phyloP scores from a whole-genome alignment of 1,284 basidiomycete genomes.

The Laetiporus sulphureus region DNA sequence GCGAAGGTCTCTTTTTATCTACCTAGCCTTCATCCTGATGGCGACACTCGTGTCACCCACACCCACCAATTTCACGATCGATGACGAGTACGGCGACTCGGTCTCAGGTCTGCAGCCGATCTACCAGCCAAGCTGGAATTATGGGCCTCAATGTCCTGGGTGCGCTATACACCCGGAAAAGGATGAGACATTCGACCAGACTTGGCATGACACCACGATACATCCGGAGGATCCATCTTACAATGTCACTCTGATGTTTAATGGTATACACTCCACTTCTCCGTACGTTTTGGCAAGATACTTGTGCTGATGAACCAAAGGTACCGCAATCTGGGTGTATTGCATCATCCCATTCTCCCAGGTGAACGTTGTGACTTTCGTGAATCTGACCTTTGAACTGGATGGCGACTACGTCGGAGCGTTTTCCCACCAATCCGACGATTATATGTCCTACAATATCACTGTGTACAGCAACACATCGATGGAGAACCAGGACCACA shows the following conservation, averaged over 20 bases:
- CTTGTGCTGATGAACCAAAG: not conserved
- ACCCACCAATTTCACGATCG: slow-evolving; percentile 1
- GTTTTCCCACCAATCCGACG: too few relatives aligned
- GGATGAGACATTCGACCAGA: not conserved
- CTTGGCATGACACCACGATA: slow-evolving; percentile 2
- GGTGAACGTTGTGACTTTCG: not conserved
- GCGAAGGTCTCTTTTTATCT: too few relatives aligned
- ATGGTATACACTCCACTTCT: not conserved
- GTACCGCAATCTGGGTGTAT: slow-evolving; percentile 2
- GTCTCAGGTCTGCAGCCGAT: not conserved
- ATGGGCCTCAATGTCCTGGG: slow-evolving; percentile 1
- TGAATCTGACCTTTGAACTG: not conserved
- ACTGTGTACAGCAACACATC: too few relatives aligned
- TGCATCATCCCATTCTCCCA: not conserved
- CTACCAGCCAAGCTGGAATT: slow-evolving; percentile 1
- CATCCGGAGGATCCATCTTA: not conserved
- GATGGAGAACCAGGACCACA: too few relatives aligned
- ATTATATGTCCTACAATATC: too few relatives aligned
- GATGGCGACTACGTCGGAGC: not conserved
- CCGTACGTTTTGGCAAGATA: not conserved
- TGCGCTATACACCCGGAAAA: not conserved
- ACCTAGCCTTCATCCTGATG: too few relatives aligned
- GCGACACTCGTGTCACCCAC: not conserved
- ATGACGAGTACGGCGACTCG: slow-evolving; percentile 1
- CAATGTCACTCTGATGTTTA: slow-evolving; percentile 3